These are phyloP conservation scores for Rhipidocladum racemiflorum DNA, from an alignment of 176 grass and related monocot species.

Conservation along the genomic window DNA sequence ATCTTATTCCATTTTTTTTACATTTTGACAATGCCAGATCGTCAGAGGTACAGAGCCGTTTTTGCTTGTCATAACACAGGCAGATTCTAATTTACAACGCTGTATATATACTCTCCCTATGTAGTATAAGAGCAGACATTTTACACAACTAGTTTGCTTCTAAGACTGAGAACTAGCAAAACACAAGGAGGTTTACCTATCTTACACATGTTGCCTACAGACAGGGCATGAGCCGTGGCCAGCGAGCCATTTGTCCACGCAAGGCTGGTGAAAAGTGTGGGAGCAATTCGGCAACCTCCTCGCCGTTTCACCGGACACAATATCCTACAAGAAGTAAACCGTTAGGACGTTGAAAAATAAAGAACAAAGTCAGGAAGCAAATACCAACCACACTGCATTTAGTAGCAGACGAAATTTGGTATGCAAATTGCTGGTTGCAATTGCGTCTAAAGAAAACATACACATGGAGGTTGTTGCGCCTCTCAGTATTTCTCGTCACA, in stretches of 20 bases:
- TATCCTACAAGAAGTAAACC: conserved; percentile 44
- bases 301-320: conserved; percentile 55
- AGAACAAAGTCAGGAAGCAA: not conserved
- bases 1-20: conserved; percentile 4
- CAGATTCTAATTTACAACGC: conserved; percentile 28
- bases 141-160: conserved; percentile 2
- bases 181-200: not conserved
- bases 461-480: conserved; percentile 24
- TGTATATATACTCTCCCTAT: not conserved
- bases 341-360: not conserved
- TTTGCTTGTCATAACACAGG: not conserved
- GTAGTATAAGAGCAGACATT: conserved; percentile 8
- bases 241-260: conserved; percentile 80
- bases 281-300: conserved; percentile 67
- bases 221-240: conserved; percentile 71
- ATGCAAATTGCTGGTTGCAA: conserved; percentile 5
- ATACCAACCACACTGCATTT: conserved; percentile 34
- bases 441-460: not conserved
- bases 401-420: conserved; percentile 41
- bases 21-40: not conserved
- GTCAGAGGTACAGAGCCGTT: not conserved
- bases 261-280: conserved; percentile 69
- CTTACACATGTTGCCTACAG: conserved; percentile 65
- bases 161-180: not conserved
- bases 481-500: not conserved